Evolutionary conservation across 2,329 filamentous ascomycete genomes (phyloP).

Genomic region (Nothophaeocryptopus gaeumannii): DNA sequence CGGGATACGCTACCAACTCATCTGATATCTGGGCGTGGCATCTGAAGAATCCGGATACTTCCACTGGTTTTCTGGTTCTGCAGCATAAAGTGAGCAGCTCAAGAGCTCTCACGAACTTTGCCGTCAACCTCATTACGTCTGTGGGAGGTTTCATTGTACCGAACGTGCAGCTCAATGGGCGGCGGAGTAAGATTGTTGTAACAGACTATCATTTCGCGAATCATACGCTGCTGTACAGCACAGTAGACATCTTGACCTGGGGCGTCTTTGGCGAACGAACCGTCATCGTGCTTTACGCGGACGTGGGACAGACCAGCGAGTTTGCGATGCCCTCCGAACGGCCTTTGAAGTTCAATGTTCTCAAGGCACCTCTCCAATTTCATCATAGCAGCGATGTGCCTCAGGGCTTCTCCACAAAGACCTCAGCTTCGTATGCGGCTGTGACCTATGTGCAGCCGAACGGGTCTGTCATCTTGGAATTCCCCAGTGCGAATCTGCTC

Average conservation of each 20-base stretch:
- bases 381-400: slow-evolving; percentile 6
- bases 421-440: slow-evolving; percentile 13
- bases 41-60: slow-evolving; percentile 58
- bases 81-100: slow-evolving; percentile 56
- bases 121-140: slow-evolving; percentile 51
- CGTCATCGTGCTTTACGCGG: slow-evolving; percentile 14
- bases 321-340: slow-evolving; percentile 11
- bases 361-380: slow-evolving; percentile 2
- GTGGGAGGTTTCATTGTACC: slow-evolving; percentile 55
- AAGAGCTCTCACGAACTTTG: slow-evolving; percentile 52
- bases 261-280: slow-evolving; percentile 34
- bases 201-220: slow-evolving; percentile 50
- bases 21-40: slow-evolving; percentile 53
- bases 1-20: slow-evolving; percentile 46
- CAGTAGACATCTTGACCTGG: slow-evolving; percentile 54
- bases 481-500: slow-evolving; percentile 48
- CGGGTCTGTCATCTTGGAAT: slow-evolving; percentile 42
- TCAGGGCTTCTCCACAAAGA: slow-evolving; percentile 3
- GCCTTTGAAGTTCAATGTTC: background rate
- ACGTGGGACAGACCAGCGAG: slow-evolving; percentile 19
- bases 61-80: slow-evolving; percentile 59
- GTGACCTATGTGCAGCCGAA: slow-evolving; percentile 18
- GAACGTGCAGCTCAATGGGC: slow-evolving; percentile 57
- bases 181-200: slow-evolving; percentile 61
- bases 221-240: slow-evolving; percentile 52